These are phyloP conservation scores for Circinella minor DNA, from an alignment of 371 early-diverging fungal genomes.

Conservation along the genomic window DNA sequence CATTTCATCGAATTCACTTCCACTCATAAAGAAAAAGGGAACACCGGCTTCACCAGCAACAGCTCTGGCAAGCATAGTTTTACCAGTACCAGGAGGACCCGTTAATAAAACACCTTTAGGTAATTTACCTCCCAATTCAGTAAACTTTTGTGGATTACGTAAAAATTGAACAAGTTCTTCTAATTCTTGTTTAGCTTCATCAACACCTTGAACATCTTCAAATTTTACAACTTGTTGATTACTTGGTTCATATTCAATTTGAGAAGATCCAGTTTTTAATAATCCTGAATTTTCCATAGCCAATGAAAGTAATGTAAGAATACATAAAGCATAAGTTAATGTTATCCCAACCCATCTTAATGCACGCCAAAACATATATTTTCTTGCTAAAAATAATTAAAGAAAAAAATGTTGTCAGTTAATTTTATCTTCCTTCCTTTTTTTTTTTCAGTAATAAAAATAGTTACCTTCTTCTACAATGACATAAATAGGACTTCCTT, in stretches of 20 bases:
- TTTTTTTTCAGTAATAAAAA: not conserved
- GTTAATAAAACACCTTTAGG: conserved; percentile 94
- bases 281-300: conserved; percentile 74
- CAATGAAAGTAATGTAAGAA: conserved; percentile 67
- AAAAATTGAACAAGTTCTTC: conserved; percentile 93
- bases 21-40: conserved; percentile 95
- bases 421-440: not conserved
- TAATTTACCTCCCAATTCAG: conserved; percentile 88
- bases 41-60: conserved; percentile 92
- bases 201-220: conserved; percentile 95
- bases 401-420: not conserved
- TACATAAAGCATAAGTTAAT: conserved; percentile 71
- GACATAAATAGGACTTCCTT: conserved; percentile 52
- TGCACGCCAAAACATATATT: conserved; percentile 67
- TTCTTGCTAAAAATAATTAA: conserved; percentile 45
- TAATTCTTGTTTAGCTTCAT: conserved; percentile 94
- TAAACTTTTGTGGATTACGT: conserved; percentile 85
- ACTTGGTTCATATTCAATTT: conserved; percentile 68
- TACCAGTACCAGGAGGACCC: conserved; percentile 99
- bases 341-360: conserved; percentile 72
- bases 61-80: conserved; percentile 83
- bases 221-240: conserved; percentile 72
- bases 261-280: conserved; percentile 56
- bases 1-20: conserved; percentile 95
- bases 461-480: conserved; percentile 50